These are phyloP conservation scores for Chamaecrista fasciculata DNA, from an alignment of 306 rosid genomes.

Conservation along the genomic window DNA sequence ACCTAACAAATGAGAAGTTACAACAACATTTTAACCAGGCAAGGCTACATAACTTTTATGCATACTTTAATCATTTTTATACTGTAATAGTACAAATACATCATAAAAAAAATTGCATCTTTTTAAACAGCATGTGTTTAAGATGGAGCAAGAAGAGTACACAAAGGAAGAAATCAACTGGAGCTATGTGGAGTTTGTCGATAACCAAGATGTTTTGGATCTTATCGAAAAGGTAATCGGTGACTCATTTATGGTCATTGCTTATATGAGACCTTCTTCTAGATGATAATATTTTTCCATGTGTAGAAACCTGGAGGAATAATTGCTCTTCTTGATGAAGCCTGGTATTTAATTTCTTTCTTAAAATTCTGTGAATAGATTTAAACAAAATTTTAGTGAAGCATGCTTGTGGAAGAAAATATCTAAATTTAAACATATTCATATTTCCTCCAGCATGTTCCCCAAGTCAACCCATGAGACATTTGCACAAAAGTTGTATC, in stretches of 20 bases:
- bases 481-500: constrained; percentile 89
- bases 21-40: constrained; percentile 94
- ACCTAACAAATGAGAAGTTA: constrained; percentile 84
- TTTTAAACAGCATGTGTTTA: constrained; percentile 78
- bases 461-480: constrained; percentile 92
- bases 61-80: constrained; percentile 4
- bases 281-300: constrained; percentile 14
- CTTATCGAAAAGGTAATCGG: constrained; percentile 75
- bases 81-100: background rate
- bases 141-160: constrained; percentile 96
- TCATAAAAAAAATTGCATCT: constrained; percentile 25
- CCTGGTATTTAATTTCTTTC: constrained; percentile 60
- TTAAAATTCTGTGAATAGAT: constrained; percentile 9
- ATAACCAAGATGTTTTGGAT: constrained; percentile 88
- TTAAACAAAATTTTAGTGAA: too few species aligned
- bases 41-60: constrained; percentile 34
- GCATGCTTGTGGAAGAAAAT: background rate
- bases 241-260: constrained; percentile 5
- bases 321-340: constrained; percentile 91
- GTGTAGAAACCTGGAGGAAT: constrained; percentile 94
- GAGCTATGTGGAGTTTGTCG: constrained; percentile 90
- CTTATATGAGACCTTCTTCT: constrained; percentile 14
- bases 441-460: constrained; percentile 67
- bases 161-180: constrained; percentile 82
- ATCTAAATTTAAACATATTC: background rate